Base-by-base conservation (phyloP, 164 flowering plant species). In the Vitis vinifera region DNA sequence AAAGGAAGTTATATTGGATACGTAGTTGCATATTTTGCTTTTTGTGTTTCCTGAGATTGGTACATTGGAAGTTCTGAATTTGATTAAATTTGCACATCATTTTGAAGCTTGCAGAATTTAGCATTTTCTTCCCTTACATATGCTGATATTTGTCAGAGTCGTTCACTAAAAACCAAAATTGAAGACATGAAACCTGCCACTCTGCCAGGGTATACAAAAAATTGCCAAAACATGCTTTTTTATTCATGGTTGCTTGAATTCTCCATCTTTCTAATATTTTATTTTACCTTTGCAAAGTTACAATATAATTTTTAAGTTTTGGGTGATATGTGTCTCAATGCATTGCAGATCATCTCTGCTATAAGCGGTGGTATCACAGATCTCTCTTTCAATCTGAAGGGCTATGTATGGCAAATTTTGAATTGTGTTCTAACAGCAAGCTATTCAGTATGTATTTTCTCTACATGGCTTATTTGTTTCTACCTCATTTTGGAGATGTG, bases 391-490 rank as follows among this genome's bases (percentile, higher is more conserved):
- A 69, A 92, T 67, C 65, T 88, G 3, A 65, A 62, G 55, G 97
- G 97, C 53, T 92, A 90, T 74, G 55, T 83, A 30, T 92, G 97
- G 95, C 97, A 92, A 71, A 66, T 79, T 51, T 9, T 75, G 59
- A 92, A 92, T 68, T 92, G 97, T 70, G 49, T 90, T 73, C 81
- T 92, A 31, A 92, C 97, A 10, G 96, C 97, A 67, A 76, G 86
- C 76, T 92, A 92, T 78, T 90, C 97, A 14, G 97, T 92, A 87
- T 15, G 87, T 78, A 59, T 52, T 57, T 61, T 27, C 1, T 65
- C 31, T 49, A 31, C 62, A 19, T 47, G 30, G 8, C 15, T 16
- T 55, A 55, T 44, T 19, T n/a, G 67, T 29, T 2, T 3, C 29
- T 12, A 50, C 17, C 62, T 61, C 19, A 49, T 8, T 29, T 48